Evolutionary conservation across 345 rosid species (phyloP), one percentile per base, ranked within the genome.

Genomic region (Geranium brycei): DNA sequence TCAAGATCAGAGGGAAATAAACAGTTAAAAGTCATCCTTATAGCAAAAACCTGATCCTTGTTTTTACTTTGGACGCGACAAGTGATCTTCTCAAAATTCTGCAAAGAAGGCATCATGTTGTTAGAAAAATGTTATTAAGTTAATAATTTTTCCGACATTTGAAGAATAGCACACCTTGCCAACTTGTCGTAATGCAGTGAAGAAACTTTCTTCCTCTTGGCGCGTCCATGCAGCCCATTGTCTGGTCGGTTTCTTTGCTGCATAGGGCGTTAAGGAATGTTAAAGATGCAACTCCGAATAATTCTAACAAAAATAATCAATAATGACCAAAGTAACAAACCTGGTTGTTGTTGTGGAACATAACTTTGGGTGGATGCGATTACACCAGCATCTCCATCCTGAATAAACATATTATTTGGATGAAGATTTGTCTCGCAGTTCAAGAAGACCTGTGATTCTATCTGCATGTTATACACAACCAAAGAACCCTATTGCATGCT

Each of bases 161-260:
- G n/a, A 60, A 55, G 35, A 62, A 67, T 18, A 66, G 65, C 78
- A 65, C 78, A 76, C 97, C 95, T 95, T 95, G 76, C 99, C 99
- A 77, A 88, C 96, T 87, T 91, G 99, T 67, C 97, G 91, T 75
- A 95, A 80, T 15, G 99, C 99, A 72, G 86, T 79, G 78, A 95
- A 95, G 79, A 95, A 95, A 75, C 92, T 84, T 79, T 91, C 97
- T 72, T 95, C 97, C 80, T 95, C 99, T 79, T 91, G 84, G 63
- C 84, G 96, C 35, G 99, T 95, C 99, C 99, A 95, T 68, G 99
- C 97, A 78, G 97, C 97, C 99, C 99, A 95, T 66, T 95, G 96
- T 64, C 97, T 74, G 19, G 97, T 93, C 18, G 95, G 85, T 73
- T 75, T 91, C 79, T 88, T 95, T 35, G 72, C 99, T 88, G 79